Conservation (phyloP, 1,139 yeast genomes). For the Yamadazyma kanchanaburiensis region DNA sequence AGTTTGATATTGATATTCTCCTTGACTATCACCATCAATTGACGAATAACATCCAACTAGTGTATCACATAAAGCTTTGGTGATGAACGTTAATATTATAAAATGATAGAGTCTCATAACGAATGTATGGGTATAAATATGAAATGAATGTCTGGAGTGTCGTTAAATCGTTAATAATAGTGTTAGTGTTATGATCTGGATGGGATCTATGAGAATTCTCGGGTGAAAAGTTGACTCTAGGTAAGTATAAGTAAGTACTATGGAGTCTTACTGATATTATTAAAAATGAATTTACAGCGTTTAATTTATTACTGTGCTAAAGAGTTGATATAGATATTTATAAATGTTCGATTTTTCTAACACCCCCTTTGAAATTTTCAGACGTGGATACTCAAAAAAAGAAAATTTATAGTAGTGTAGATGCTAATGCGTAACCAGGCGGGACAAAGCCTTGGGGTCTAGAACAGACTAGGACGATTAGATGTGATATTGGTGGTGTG, state of each 20-base stretch:
- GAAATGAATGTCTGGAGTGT: too few species aligned
- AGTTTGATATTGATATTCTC: slow-evolving; percentile 46
- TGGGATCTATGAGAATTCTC: neutral
- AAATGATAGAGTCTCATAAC: too few species aligned
- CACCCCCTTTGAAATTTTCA: slow-evolving; percentile 4
- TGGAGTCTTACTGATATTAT: too few species aligned
- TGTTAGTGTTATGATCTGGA: neutral
- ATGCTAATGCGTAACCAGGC: too few species aligned
- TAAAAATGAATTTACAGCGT: too few species aligned
- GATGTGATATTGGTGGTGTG: neutral
- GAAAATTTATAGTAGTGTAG: slow-evolving; percentile 2
- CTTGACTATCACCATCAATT: slow-evolving; percentile 27
- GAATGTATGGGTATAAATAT: too few species aligned
- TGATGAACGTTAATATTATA: too few species aligned
- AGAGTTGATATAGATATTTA: neutral
- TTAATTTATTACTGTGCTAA: too few species aligned
- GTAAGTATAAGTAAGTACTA: too few species aligned
- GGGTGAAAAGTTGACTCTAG: too few species aligned
- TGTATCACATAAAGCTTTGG: too few species aligned
- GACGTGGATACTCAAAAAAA: slow-evolving; percentile 4
- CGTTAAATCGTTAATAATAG: slow-evolving; percentile 5
- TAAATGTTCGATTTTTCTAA: slow-evolving; percentile 1
- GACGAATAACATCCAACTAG: slow-evolving; percentile 32
- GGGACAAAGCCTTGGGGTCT: too few species aligned
- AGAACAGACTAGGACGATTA: neutral